Base-by-base conservation (phyloP, 2,329 filamentous ascomycete genomes). In the Fragosphaeria purpurea region DNA sequence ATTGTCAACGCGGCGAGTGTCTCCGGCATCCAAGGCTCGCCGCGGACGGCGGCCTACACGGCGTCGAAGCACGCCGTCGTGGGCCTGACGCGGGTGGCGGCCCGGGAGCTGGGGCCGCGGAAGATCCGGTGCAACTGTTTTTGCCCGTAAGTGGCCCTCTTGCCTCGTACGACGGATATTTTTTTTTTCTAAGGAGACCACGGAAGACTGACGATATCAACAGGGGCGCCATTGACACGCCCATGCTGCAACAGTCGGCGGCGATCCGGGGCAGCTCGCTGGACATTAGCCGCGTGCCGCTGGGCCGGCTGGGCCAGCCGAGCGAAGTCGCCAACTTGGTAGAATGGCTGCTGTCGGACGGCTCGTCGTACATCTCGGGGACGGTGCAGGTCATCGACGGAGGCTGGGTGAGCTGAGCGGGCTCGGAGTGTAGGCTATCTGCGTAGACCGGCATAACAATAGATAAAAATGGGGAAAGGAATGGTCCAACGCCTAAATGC, bases 241-340 rank as follows among this genome's bases (percentile, higher is more conserved):
- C 50, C 33, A 52, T 52, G 50, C 37, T 48, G 30, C 41, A 38
- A 11, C 32, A 35, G 41, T 52, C 50, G 5, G 37, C 41, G 10
- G 45, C 30, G 11, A 43, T 40, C 30, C 45, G 50, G 22, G 50
- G 50, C 12, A 22, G 35, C 12, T 41, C 47, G 40, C 43, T 48
- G 47, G 62, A 64, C 3, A 32, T 43, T 6, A 41, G 60, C 57
- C 22, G 45, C 10, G 44, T 48, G n/a, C 11, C 47, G 4, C 41
- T 53, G 2, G 35, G 41, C 31, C 62, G 72, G 4, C 63, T 76
- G 53, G 75, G 71, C 0, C 64, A 64, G 52, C 70, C 74, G 0
- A 69, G 72, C 11, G 75, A 79, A 51, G 67, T 79, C 42, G 74
- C 75, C 0, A 65, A 67, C 46, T 63, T 66, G 3, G 65, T 77